Percentiles rank a stretch among this genome's conserved stretches.
Evolutionary conservation across 2,329 filamentous ascomycete genomes (phyloP).

Genomic region (Stenocarpella maydis): DNA sequence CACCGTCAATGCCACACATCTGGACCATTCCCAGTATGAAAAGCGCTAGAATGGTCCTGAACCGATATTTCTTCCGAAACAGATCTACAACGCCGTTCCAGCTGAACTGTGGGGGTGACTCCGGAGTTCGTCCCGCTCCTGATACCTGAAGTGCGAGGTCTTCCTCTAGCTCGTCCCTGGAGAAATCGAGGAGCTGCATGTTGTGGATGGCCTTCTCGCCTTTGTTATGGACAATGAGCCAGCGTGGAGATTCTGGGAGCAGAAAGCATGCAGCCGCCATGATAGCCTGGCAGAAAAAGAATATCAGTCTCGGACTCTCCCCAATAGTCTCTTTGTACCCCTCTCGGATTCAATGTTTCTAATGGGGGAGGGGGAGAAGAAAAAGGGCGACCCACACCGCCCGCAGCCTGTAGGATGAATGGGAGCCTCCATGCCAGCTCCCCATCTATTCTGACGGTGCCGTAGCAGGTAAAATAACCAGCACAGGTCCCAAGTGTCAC

Average conservation of each 20-base stretch:
- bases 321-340: no score
- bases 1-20: conserved; percentile 68
- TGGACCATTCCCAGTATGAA: conserved; percentile 69
- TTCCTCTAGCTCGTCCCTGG: conserved; percentile 55
- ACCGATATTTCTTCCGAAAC: conserved; percentile 52
- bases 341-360: no score
- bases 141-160: no score
- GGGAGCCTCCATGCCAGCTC: conserved; percentile 65
- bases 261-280: conserved; percentile 48
- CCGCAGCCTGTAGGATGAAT: conserved; percentile 58
- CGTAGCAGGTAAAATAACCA: conserved; percentile 70
- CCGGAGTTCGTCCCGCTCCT: no score
- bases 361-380: no score
- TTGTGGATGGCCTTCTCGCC: no score
- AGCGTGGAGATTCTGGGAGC: conserved; percentile 65
- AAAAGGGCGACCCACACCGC: conserved; percentile 51
- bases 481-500: conserved; percentile 57
- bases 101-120: no score
- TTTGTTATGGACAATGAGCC: no score
- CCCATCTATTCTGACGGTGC: conserved; percentile 51
- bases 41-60: conserved; percentile 58
- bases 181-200: conserved; percentile 56
- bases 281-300: no score
- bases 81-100: conserved; percentile 46
- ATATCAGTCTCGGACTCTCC: no score